Conservation (phyloP, 108 stramenopile species). For the Nitzschia sp. region DNA sequence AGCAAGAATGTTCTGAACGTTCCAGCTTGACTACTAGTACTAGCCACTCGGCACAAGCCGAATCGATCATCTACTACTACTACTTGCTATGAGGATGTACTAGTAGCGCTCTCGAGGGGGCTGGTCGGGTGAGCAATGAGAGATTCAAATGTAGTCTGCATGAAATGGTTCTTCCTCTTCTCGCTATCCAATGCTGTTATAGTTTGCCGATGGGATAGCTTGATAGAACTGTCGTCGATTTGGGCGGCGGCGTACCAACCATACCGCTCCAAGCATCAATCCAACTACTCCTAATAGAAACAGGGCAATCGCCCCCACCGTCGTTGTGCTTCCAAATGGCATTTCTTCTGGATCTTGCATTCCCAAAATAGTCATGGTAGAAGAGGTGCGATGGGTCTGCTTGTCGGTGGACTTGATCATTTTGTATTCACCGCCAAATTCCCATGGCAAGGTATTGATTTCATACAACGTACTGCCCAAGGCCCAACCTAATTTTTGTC, state of each 20-base stretch:
- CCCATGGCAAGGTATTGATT: conserved; percentile 70
- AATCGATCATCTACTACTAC: too few relatives aligned
- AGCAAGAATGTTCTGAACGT: too few relatives aligned
- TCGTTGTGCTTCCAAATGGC: too few relatives aligned
- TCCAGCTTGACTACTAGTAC: too few relatives aligned
- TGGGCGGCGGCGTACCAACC: neutral
- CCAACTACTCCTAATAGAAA: neutral
- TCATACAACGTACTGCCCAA: conserved; percentile 89
- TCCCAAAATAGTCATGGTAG: neutral
- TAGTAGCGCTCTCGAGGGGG: too few relatives aligned
- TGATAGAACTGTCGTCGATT: neutral
- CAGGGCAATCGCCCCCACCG: neutral
- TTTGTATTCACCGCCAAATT: conserved; percentile 4
- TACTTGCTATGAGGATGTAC: too few relatives aligned
- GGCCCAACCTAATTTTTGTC: conserved; percentile 87
- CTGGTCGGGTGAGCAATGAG: too few relatives aligned
- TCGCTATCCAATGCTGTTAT: too few relatives aligned
- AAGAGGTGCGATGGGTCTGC: neutral
- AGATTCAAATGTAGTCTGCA: too few relatives aligned
- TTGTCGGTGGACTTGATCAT: neutral
- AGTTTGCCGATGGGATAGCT: neutral
- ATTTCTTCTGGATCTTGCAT: neutral
- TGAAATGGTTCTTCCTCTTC: too few relatives aligned
- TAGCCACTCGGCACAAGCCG: too few relatives aligned
- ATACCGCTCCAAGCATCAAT: neutral